Conservation (phyloP, 2,329 filamentous ascomycete species). For the Chaetoscypha palmicola region DNA sequence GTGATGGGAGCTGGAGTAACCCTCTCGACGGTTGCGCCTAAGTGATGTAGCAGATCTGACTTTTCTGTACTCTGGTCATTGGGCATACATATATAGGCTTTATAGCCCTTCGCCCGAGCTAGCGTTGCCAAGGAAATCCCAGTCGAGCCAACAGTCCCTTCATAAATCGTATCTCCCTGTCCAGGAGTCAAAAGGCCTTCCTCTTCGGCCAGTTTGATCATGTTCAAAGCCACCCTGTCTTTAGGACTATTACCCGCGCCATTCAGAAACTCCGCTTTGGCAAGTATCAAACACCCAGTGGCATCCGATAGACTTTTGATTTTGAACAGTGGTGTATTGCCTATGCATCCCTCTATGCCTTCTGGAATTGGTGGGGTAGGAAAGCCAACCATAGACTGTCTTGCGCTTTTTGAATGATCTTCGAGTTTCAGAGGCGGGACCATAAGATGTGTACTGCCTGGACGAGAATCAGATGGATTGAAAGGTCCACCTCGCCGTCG, state of each 20-base stretch:
- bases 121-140: slow-evolving; percentile 91
- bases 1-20: slow-evolving; percentile 89
- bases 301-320: slow-evolving; percentile 80
- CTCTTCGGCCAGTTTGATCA: slow-evolving; percentile 78
- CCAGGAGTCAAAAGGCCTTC: slow-evolving; percentile 68
- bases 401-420: slow-evolving; percentile 42
- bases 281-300: slow-evolving; percentile 83
- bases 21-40: slow-evolving; percentile 88
- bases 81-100: slow-evolving; percentile 95
- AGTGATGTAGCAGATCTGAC: slow-evolving; percentile 76
- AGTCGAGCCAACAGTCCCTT: slow-evolving; percentile 93
- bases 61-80: slow-evolving; percentile 87
- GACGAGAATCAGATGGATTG: slow-evolving; percentile 18
- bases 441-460: slow-evolving; percentile 24
- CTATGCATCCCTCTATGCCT: slow-evolving; percentile 87
- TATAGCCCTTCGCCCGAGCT: slow-evolving; percentile 80
- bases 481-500: slow-evolving; percentile 32
- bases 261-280: slow-evolving; percentile 94
- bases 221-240: slow-evolving; percentile 85
- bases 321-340: slow-evolving; percentile 81
- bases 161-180: slow-evolving; percentile 90
- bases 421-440: slow-evolving; percentile 44
- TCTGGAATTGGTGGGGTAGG: slow-evolving; percentile 46
- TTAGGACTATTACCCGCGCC: slow-evolving; percentile 91
- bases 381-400: slow-evolving; percentile 22